Conservation (phyloP, 1,139 yeast genomes). For the Saccharomyces pastorianus region DNA sequence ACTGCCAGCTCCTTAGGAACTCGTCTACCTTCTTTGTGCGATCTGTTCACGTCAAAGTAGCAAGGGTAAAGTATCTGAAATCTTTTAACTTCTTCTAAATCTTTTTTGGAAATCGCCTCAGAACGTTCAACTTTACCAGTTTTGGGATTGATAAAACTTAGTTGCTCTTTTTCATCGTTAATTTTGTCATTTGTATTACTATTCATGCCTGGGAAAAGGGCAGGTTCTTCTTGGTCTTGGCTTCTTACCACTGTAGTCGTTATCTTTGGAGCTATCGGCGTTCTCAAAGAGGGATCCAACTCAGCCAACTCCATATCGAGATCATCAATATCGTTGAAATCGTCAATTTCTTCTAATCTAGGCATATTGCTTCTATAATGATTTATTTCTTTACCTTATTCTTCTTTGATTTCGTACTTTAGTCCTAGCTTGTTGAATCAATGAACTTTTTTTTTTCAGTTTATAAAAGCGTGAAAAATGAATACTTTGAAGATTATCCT, state of each 20-base stretch:
- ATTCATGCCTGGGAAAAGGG: constrained; percentile 18
- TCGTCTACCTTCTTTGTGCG: constrained; percentile 78
- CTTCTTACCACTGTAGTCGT: constrained; percentile 54
- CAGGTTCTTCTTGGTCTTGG: constrained; percentile 41
- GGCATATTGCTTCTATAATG: constrained; percentile 41
- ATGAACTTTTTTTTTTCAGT: neutral
- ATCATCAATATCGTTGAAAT: constrained; percentile 77
- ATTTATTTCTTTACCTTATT: neutral
- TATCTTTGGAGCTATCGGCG: constrained; percentile 65
- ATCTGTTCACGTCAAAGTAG: constrained; percentile 74
- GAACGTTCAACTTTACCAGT: constrained; percentile 22
- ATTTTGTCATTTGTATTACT: neutral
- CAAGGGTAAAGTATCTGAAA: constrained; percentile 83
- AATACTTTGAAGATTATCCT: neutral
- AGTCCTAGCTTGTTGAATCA: neutral
- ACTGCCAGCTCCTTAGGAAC: constrained; percentile 63
- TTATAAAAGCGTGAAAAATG: neutral
- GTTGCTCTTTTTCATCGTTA: constrained; percentile 11
- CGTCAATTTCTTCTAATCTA: constrained; percentile 72
- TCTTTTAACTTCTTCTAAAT: constrained; percentile 46
- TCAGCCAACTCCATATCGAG: constrained; percentile 90
- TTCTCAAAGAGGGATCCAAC: constrained; percentile 65
- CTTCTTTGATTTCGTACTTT: neutral
- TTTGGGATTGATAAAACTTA: constrained; percentile 24
- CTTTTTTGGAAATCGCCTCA: constrained; percentile 28